Evolutionary conservation across 2,329 filamentous ascomycete species (phyloP), one percentile per base, ranked within the genome.

Genomic region (Diplodia sapinea): DNA sequence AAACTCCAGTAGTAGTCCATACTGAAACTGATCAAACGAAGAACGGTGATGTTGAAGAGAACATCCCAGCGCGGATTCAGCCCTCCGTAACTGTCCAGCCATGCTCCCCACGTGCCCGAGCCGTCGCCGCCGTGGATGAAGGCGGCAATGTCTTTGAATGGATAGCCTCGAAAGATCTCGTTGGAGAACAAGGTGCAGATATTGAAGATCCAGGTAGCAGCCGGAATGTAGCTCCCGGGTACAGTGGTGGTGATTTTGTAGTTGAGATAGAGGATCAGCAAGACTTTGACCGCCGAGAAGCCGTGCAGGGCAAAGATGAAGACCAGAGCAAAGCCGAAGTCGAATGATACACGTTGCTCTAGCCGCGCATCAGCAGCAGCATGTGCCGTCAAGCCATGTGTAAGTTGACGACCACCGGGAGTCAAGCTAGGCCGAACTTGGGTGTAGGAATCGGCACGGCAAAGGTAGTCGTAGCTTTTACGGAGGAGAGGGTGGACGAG

Each of bases 11-110:
- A 94, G 77, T 96, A 94, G 79, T 99, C 95, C 76, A 99, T 80
- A 78, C 98, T 98, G 85, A 97, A 99, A 77, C 94, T 97, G 73
- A 99, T 93, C 57, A 98, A 84, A 5, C 95, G 89, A 67, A 99
- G 82, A 31, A 98, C 90, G 3, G 94, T 97, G 70, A 99, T 88
- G 75, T 99, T 99, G 85, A 99, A 99, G 5, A 97, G 85, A n/a
- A 99, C 89, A 77, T 98, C 93, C 95, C 95, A 99, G 68, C 94
- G 87, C 0, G 90, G 84, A 76, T 96, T 89, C n/a, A 99, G 82
- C 0, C 95, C 95, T 8, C 92, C 89, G 71, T 90, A 90, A 64
- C 85, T 84, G 79, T 99, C 95, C 17, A 98, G 82, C 82, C 87
- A 91, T 52, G 83, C 82, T 8, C 89, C 93, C 83, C 90, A 90